Base-by-base conservation (phyloP, 2,329 filamentous ascomycete species). In the Chalaropsis ovoidea region DNA sequence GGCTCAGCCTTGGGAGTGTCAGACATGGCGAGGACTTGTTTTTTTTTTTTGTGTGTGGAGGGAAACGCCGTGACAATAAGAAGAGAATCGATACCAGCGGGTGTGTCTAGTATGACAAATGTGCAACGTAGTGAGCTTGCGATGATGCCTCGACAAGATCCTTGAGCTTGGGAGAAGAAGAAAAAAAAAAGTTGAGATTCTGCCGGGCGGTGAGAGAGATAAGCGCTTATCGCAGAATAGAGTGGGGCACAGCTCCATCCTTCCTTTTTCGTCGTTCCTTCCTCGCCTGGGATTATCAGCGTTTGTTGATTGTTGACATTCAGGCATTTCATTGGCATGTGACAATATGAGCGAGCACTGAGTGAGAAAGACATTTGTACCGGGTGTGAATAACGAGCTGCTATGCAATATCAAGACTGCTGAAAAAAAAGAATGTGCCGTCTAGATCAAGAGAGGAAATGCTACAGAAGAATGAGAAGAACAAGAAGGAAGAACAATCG, bases 161-260 rank as follows among this genome's bases (percentile, higher is more conserved):
- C 43, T 35, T 17, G 10, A 41, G 17, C 6, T 35, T 62, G 8
- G 10, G 10, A 17, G 24, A 8, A 17, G n/a, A 43, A 24, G 13
- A n/a, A 45, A 43, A 43, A 41, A 60, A 66, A 67, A 67, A 63
- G 60, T 52, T 67, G 31, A 45, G 5, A 64, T 68, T 66, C 67
- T 68, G 67, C 67, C 67, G 41, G 54, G 64, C 67, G 67, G 67
- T 68, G 35, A 41, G 10, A 0, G 1, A 0, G 67, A 67, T 67
- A 67, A 60, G 54, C 5, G 1, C 27, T 45, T 65, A 60, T 65
- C 52, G 22, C 17, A 15, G 22, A n/a, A n/a, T 47, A 31, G 27
- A 41, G 8, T 24, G 41, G 54, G 63, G 13, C 24, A 39, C 43
- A 22, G 47, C 54, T 56, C 22, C 15, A 13, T 43, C 39, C 27